A percentile compares a stretch with the other conserved stretches of the same genome.
phyloP scores from a whole-genome alignment of 208 protist species.

The Leishmania mexicana region DNA sequence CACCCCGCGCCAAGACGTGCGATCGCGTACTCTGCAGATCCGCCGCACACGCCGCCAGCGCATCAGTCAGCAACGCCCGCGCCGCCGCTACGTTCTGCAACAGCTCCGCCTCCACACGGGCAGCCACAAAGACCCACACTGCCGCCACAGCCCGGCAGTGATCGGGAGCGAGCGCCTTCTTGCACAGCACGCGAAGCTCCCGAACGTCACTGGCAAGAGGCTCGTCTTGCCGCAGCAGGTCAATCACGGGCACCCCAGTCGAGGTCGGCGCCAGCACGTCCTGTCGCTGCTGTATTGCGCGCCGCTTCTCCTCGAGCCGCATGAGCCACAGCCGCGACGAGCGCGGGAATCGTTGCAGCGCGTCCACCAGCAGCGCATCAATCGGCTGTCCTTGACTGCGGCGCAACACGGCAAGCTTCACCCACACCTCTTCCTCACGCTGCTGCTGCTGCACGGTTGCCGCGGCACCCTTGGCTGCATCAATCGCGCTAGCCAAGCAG shows the following conservation, averaged over 20 bases:
- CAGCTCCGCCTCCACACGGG: constrained; percentile 56
- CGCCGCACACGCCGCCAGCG: constrained; percentile 28
- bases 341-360: constrained; percentile 39
- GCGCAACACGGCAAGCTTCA: constrained; percentile 65
- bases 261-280: constrained; percentile 2
- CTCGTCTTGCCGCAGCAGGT: constrained; percentile 23
- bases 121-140: constrained; percentile 76
- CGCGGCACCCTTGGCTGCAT: background rate
- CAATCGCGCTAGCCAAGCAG: constrained; percentile 37
- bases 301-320: constrained; percentile 48
- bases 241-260: background rate
- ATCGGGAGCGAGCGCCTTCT: constrained; percentile 32
- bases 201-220: constrained; percentile 12
- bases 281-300: constrained; percentile 15
- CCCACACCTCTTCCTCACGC: constrained; percentile 50
- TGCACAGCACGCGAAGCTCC: constrained; percentile 53
- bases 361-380: constrained; percentile 20
- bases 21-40: constrained; percentile 12
- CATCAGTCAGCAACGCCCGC: constrained; percentile 43
- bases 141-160: constrained; percentile 50
- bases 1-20: constrained; percentile 6
- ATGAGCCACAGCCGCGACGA: constrained; percentile 73
- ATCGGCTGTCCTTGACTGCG: constrained; percentile 37
- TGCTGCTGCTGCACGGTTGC: background rate
- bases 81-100: constrained; percentile 31